A percentile compares a stretch with the other conserved stretches of the same genome.
These are phyloP conservation scores for Flaveria linearis DNA, from an alignment of 129 eudicot genomes.

Conservation along the genomic window DNA sequence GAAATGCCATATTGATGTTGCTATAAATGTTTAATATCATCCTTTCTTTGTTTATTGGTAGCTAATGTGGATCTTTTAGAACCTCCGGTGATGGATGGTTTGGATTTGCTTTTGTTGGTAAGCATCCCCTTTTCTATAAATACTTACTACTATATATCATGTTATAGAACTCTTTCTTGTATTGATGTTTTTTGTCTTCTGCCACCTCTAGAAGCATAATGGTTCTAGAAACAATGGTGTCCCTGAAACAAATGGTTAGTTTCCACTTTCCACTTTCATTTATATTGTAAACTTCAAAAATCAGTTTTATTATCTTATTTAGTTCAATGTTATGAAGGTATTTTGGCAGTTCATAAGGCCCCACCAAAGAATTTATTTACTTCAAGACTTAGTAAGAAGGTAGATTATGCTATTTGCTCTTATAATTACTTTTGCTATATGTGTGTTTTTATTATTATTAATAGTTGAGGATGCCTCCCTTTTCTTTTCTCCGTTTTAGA, in stretches of 20 bases:
- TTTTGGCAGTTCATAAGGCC: conserved; percentile 33
- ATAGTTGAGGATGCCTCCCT: not conserved
- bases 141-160: not conserved
- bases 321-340: conserved; percentile 43
- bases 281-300: not conserved
- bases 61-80: conserved; percentile 46
- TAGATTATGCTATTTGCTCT: not conserved
- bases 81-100: conserved; percentile 81
- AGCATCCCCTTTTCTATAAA: conserved; percentile 22
- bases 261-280: conserved; percentile 15
- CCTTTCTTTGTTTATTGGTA: conserved; percentile 15
- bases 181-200: conserved; percentile 13
- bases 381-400: conserved; percentile 62
- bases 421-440: not conserved
- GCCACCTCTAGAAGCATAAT: conserved; percentile 44
- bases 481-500: not conserved
- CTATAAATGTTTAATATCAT: not conserved
- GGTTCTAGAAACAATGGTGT: conserved; percentile 42
- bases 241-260: conserved; percentile 57
- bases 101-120: conserved; percentile 63
- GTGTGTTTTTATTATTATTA: not conserved
- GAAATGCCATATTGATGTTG: not conserved
- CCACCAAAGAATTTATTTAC: conserved; percentile 44
- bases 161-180: conserved; percentile 12
- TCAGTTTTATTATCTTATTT: not conserved